Evolutionary conservation across 2,329 filamentous ascomycete species (phyloP), one percentile per base, ranked within the genome.

Genomic region (Ceratocystis ficicola): DNA sequence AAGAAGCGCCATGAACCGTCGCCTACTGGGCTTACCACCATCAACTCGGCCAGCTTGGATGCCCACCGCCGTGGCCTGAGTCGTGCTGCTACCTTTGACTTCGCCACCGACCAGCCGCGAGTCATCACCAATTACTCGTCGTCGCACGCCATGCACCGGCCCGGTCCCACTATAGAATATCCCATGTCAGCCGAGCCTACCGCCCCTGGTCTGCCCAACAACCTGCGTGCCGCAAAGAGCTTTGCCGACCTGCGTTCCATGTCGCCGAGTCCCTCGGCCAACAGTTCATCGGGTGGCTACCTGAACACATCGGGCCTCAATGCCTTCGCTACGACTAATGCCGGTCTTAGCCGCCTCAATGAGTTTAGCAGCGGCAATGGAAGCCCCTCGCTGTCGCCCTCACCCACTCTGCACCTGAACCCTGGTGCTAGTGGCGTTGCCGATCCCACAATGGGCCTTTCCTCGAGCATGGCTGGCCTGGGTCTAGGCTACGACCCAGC

Each of bases 1-100:
- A 90, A 90, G 75, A 79, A 83, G 50, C 79, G 81, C 69, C 78
- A 82, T 70, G 72, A 80, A 79, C 69, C 80, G 73, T 75, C 80
- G 59, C 75, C 81, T 48, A 77, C 81, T n/a, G 75, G 79, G 62
- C 78, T 80, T 71, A 75, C 86, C 78, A 71, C 79, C 74, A 69
- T 77, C 25, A 80, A 83, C 1, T 85, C 85, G 66, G 86, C 88
- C 67, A 84, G 85, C 25, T 79, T 86, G 63, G 90, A 95, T 69
- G 85, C 88, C 66, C 86, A 90, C 71, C 87, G 93, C 70, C 88
- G 93, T 68, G 88, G 87, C 3, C 79, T 99, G 44, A 96, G 91
- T 77, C 87, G 94, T 69, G 92, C 94, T 17, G 94, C 94, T n/a
- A 97, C 94, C 1, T 96, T 95, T 70, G 94, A 97, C 75, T 97